A percentile compares a stretch with the other conserved stretches of the same genome.
These are phyloP conservation scores for Aspergillus chevalieri DNA, from an alignment of 2,329 filamentous ascomycete species.

Conservation along the genomic window DNA sequence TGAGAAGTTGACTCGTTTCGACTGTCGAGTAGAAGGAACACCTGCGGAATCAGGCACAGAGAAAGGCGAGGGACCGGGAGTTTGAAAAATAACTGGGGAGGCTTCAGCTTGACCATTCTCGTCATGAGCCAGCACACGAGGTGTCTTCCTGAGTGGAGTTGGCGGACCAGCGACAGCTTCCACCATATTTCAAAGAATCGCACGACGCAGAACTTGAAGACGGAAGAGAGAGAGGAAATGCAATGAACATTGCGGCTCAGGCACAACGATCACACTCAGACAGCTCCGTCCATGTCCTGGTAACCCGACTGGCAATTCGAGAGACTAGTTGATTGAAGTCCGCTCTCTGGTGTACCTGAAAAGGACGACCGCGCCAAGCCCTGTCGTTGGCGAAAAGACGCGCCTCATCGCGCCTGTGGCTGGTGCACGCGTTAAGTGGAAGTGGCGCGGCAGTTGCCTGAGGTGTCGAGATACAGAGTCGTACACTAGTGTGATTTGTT, in stretches of 20 bases:
- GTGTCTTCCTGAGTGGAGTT: constrained; percentile 47
- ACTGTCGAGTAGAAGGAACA: constrained; percentile 31
- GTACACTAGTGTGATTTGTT: too few relatives aligned
- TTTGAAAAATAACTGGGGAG: constrained; percentile 26
- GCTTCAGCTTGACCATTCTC: constrained; percentile 35
- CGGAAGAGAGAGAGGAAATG: constrained; percentile 10
- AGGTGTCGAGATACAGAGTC: constrained; percentile 10
- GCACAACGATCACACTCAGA: constrained; percentile 9
- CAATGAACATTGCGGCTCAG: constrained; percentile 25
- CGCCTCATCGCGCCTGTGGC: constrained; percentile 17
- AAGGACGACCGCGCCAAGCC: constrained; percentile 15
- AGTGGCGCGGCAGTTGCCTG: constrained; percentile 15
- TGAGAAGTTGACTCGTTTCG: constrained; percentile 59
- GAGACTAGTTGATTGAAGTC: not conserved
- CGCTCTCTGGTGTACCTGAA: not conserved
- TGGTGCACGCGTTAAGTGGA: constrained; percentile 32
- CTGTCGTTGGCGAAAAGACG: constrained; percentile 9
- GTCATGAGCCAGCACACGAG: constrained; percentile 18
- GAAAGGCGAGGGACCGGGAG: constrained; percentile 40
- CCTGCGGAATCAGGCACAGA: constrained; percentile 31
- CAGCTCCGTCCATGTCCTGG: constrained; percentile 15
- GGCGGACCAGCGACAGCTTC: constrained; percentile 48
- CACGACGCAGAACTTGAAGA: constrained; percentile 9
- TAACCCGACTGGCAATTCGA: not conserved
- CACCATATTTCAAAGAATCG: constrained; percentile 32